Evolutionary conservation across 371 early-diverging fungal species (phyloP).

Genomic region (Cokeromyces recurvatus): DNA sequence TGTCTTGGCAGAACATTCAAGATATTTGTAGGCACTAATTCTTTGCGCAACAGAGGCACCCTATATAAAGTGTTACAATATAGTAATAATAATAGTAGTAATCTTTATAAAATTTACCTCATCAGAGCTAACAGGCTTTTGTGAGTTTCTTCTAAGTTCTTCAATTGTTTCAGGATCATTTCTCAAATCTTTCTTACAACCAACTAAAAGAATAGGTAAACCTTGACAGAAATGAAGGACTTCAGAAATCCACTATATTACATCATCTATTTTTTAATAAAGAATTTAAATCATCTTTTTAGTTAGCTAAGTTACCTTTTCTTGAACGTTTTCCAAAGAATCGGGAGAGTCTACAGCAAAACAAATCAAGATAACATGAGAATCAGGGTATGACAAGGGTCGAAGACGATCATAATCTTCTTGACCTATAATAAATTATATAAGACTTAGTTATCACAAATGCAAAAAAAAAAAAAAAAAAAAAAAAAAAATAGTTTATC

Average conservation of each 20-base stretch:
- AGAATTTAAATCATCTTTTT: background rate
- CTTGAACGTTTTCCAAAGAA: slow-evolving; percentile 91
- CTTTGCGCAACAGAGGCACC: slow-evolving; percentile 51
- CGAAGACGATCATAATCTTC: slow-evolving; percentile 95
- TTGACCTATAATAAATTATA: slow-evolving; percentile 57
- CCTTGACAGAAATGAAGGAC: slow-evolving; percentile 87
- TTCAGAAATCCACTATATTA: slow-evolving; percentile 84
- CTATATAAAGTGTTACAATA: slow-evolving; percentile 35
- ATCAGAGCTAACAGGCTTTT: slow-evolving; percentile 76
- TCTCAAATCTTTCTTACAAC: slow-evolving; percentile 90
- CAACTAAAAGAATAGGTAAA: slow-evolving; percentile 86
- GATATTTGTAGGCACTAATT: slow-evolving; percentile 87
- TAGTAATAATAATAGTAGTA: slow-evolving; percentile 5
- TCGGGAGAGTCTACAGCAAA: slow-evolving; percentile 92
- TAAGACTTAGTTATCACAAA: no score
- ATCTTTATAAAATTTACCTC: slow-evolving; percentile 47
- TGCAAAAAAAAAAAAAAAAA: background rate
- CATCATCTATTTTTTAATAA: no score
- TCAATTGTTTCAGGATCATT: slow-evolving; percentile 74
- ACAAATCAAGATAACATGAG: slow-evolving; percentile 96
- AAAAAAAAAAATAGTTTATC: slow-evolving; percentile 4
- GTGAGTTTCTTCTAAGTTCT: slow-evolving; percentile 73
- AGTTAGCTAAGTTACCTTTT: slow-evolving; percentile 51
- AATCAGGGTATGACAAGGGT: slow-evolving; percentile 95
- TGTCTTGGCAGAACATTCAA: slow-evolving; percentile 94